phyloP scores from a whole-genome alignment of 2,329 filamentous ascomycete species.

The Chrysoporthe deuterocubensis region DNA sequence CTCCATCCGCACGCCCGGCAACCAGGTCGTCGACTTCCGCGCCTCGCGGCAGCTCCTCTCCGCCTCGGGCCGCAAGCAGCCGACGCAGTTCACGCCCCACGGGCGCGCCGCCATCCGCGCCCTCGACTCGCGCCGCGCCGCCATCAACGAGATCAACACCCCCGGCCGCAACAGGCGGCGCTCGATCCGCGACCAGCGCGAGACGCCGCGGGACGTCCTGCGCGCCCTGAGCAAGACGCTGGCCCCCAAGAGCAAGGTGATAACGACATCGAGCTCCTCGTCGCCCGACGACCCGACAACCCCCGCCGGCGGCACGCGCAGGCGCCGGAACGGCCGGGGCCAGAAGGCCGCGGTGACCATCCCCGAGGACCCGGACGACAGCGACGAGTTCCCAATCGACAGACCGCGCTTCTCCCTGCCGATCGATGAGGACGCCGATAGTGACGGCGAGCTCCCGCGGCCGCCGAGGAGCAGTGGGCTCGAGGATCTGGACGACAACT shows the following conservation, averaged over 20 bases:
- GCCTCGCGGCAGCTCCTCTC: conserved; percentile 48
- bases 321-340: conserved; percentile 28
- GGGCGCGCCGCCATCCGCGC: conserved; percentile 63
- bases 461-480: conserved; percentile 59
- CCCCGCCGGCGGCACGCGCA: conserved; percentile 25
- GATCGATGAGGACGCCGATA: conserved; percentile 52
- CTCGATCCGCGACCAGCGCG: conserved; percentile 59
- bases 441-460: conserved; percentile 54
- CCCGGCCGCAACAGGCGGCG: conserved; percentile 62
- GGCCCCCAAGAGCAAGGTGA: conserved; percentile 51
- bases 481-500: conserved; percentile 57
- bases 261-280: conserved; percentile 50
- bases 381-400: conserved; percentile 55
- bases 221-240: conserved; percentile 59
- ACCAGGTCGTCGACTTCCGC: conserved; percentile 34
- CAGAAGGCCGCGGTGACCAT: conserved; percentile 34
- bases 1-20: conserved; percentile 49
- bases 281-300: conserved; percentile 37
- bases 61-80: conserved; percentile 46
- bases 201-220: conserved; percentile 58
- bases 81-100: conserved; percentile 55
- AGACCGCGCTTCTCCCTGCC: conserved; percentile 61
- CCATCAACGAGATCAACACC: conserved; percentile 62
- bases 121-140: conserved; percentile 61
- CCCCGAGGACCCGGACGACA: conserved; percentile 50